A percentile compares a stretch with the other conserved stretches of the same genome.
These are phyloP conservation scores for Trifolium pratense DNA, from an alignment of 306 rosid genomes.

Conservation along the genomic window DNA sequence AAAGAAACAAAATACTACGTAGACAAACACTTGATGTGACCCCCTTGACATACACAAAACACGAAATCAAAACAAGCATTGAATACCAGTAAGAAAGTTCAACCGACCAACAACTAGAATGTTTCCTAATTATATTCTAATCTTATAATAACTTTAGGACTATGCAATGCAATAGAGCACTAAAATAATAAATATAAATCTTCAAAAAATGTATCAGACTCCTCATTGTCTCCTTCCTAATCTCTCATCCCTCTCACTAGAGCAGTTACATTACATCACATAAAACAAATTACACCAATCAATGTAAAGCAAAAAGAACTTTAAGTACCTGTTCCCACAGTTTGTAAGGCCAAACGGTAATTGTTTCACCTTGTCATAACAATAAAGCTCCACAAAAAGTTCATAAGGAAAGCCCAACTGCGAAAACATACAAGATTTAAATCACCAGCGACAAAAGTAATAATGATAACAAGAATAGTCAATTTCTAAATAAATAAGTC, in stretches of 20 bases:
- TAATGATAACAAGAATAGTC: slow-evolving; percentile 1
- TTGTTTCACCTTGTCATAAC: slow-evolving; percentile 61
- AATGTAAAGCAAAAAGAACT: slow-evolving; percentile 35
- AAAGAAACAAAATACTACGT: neutral
- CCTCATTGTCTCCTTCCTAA: no score
- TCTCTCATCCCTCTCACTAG: slow-evolving; percentile 24
- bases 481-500: slow-evolving; percentile 38
- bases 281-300: slow-evolving; percentile 29
- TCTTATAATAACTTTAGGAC: no score
- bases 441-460: slow-evolving; percentile 29
- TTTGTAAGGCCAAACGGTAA: slow-evolving; percentile 76
- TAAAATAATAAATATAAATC: no score
- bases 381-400: slow-evolving; percentile 63
- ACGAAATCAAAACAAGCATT: slow-evolving; percentile 21
- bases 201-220: no score
- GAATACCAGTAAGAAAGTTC: slow-evolving; percentile 19
- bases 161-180: no score
- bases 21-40: slow-evolving; percentile 33
- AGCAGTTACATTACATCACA: slow-evolving; percentile 28
- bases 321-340: slow-evolving; percentile 77
- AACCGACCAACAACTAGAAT: slow-evolving; percentile 32
- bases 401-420: slow-evolving; percentile 74
- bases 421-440: slow-evolving; percentile 43
- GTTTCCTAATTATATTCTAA: no score
- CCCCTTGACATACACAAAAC: slow-evolving; percentile 29